These are phyloP conservation scores for Lepiota subincarnata DNA, from an alignment of 768 basidiomycete genomes.

Conservation along the genomic window DNA sequence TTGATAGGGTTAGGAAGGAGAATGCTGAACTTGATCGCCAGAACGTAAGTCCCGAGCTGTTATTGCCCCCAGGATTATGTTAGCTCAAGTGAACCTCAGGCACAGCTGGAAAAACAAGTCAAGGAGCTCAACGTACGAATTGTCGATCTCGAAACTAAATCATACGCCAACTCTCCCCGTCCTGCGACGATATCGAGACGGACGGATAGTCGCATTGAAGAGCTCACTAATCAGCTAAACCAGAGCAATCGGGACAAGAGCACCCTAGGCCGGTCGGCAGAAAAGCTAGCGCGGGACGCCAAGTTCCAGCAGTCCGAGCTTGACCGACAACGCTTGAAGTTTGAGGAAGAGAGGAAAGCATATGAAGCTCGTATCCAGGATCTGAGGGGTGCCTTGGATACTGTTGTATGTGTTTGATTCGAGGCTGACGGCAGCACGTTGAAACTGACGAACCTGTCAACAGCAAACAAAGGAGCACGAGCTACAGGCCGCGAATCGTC, in stretches of 20 bases:
- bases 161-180: slow-evolving; percentile 62
- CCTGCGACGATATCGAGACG: slow-evolving; percentile 52
- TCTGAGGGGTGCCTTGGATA: slow-evolving; percentile 58
- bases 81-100: slow-evolving; percentile 38
- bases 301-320: slow-evolving; percentile 54
- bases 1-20: slow-evolving; percentile 73
- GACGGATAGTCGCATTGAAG: slow-evolving; percentile 68
- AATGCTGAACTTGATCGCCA: slow-evolving; percentile 76
- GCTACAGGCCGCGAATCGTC: slow-evolving; percentile 67
- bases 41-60: slow-evolving; percentile 47
- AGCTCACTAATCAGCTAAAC: slow-evolving; percentile 57
- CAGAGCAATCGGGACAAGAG: slow-evolving; percentile 47
- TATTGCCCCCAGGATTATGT: not conserved
- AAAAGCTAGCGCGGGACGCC: slow-evolving; percentile 42
- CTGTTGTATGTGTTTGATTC: slow-evolving; percentile 42
- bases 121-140: slow-evolving; percentile 82
- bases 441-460: slow-evolving; percentile 3
- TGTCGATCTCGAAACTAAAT: slow-evolving; percentile 77
- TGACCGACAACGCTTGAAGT: slow-evolving; percentile 54
- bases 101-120: slow-evolving; percentile 77
- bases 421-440: slow-evolving; percentile 9
- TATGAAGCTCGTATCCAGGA: slow-evolving; percentile 55
- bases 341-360: slow-evolving; percentile 62
- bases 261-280: slow-evolving; percentile 39
- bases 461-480: slow-evolving; percentile 70